Percentiles rank a stretch among this genome's conserved stretches.
Evolutionary conservation across 495 filamentous ascomycete genomes (phyloP).

Genomic region (Emericellopsis terricola): DNA sequence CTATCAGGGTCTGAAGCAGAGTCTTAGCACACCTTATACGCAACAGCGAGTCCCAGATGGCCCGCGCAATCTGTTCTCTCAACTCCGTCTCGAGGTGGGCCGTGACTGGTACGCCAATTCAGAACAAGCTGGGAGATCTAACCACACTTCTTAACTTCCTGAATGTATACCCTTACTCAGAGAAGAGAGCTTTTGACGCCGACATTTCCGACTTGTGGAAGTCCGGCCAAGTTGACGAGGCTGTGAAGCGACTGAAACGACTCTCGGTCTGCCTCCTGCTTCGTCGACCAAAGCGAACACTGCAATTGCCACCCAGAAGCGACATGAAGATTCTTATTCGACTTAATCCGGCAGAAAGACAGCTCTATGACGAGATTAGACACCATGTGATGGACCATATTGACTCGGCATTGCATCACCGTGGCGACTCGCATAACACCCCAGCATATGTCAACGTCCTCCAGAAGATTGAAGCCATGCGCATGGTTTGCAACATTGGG

Average conservation of each 20-base stretch:
- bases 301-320: conserved; percentile 11
- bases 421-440: not conserved
- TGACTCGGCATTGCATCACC: conserved; percentile 6
- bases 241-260: conserved; percentile 16
- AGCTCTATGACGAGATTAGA: conserved; percentile 11
- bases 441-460: conserved; percentile 14
- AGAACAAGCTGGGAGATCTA: conserved; percentile 22
- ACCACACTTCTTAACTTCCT: conserved; percentile 21
- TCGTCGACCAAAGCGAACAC: conserved; percentile 15
- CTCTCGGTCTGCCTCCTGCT: conserved; percentile 16
- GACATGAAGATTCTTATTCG: conserved; percentile 11
- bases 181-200: conserved; percentile 14
- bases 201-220: conserved; percentile 18
- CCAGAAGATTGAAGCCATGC: conserved; percentile 21
- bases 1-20: not conserved
- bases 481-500: conserved; percentile 24
- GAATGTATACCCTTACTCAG: conserved; percentile 17
- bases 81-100: conserved; percentile 19
- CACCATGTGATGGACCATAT: conserved; percentile 8
- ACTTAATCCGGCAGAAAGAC: conserved; percentile 12
- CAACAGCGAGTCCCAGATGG: conserved; percentile 14
- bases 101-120: conserved; percentile 25
- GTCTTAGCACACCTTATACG: conserved; percentile 22
- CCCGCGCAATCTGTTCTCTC: conserved; percentile 16
- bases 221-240: conserved; percentile 12